These are phyloP conservation scores for Eucalyptus sp. DNA, from an alignment of 345 rosid species.

Conservation along the genomic window DNA sequence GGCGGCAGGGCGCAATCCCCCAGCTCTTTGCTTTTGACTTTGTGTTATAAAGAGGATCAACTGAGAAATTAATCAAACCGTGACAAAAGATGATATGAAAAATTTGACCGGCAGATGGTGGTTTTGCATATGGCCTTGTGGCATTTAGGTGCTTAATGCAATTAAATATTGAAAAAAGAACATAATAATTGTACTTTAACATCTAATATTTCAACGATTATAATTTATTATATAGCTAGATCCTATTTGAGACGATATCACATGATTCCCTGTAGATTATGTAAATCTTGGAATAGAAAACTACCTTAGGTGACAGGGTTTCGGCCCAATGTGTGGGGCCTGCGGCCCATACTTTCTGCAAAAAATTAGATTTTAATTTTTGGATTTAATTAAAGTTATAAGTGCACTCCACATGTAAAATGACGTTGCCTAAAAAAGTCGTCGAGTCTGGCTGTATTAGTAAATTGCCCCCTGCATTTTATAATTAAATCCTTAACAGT, in stretches of 20 bases:
- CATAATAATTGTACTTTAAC: neutral
- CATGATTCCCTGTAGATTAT: neutral
- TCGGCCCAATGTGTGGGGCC: neutral
- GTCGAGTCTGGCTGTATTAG: neutral
- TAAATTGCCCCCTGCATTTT: neutral
- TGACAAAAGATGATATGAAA: neutral
- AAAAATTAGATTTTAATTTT: neutral
- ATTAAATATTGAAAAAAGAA: neutral
- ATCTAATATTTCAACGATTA: neutral
- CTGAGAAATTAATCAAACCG: neutral
- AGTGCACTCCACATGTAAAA: neutral
- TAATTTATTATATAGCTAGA: neutral
- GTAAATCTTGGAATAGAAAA: neutral
- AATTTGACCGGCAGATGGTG: neutral
- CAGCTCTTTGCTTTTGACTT: neutral
- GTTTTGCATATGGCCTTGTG: neutral
- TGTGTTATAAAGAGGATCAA: neutral
- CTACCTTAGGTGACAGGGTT: neutral
- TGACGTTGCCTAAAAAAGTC: neutral
- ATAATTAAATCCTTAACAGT: neutral
- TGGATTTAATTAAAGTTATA: neutral
- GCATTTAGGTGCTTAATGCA: neutral
- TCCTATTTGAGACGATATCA: neutral
- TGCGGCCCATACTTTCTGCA: neutral
- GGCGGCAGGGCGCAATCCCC: neutral